Conservation (phyloP, 2,329 filamentous ascomycete genomes). For the Cercospora zeae-maydis region DNA sequence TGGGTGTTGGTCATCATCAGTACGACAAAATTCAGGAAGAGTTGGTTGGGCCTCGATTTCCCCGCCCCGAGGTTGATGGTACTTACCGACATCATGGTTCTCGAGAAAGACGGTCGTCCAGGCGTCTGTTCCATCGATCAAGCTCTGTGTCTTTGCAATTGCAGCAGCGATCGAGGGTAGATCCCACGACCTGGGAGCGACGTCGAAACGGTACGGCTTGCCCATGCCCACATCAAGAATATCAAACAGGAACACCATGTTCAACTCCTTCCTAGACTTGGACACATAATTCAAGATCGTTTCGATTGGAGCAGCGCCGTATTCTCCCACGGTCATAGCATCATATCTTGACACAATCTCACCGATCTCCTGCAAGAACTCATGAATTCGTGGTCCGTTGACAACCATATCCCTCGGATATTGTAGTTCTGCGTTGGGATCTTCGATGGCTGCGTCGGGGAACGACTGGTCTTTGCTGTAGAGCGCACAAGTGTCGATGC, state of each 20-base stretch:
- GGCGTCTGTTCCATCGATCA: slow-evolving; percentile 56
- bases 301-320: slow-evolving; percentile 42
- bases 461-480: slow-evolving; percentile 45
- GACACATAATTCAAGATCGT: slow-evolving; percentile 45
- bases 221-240: slow-evolving; percentile 50
- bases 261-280: slow-evolving; percentile 54
- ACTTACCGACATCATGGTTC: slow-evolving; percentile 60
- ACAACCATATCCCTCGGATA: slow-evolving; percentile 16
- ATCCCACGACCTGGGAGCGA: slow-evolving; percentile 47
- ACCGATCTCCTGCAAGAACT: slow-evolving; percentile 46
- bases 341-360: slow-evolving; percentile 45
- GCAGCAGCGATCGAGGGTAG: slow-evolving; percentile 51
- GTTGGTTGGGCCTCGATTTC: not conserved
- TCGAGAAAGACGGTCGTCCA: slow-evolving; percentile 64
- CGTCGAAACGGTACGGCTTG: slow-evolving; percentile 47
- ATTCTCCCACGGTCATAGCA: slow-evolving; percentile 51
- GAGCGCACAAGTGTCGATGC: slow-evolving; percentile 49
- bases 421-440: slow-evolving; percentile 28
- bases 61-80: not conserved
- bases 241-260: slow-evolving; percentile 71
- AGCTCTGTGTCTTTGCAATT: slow-evolving; percentile 56
- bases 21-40: not conserved
- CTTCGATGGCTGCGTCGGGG: slow-evolving; percentile 42
- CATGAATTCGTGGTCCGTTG: slow-evolving; percentile 43
- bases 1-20: slow-evolving; percentile 25